Evolutionary conservation across 208 protist species (phyloP), one percentile per base, ranked within the genome.

Genomic region (Trypanosoma congolense): DNA sequence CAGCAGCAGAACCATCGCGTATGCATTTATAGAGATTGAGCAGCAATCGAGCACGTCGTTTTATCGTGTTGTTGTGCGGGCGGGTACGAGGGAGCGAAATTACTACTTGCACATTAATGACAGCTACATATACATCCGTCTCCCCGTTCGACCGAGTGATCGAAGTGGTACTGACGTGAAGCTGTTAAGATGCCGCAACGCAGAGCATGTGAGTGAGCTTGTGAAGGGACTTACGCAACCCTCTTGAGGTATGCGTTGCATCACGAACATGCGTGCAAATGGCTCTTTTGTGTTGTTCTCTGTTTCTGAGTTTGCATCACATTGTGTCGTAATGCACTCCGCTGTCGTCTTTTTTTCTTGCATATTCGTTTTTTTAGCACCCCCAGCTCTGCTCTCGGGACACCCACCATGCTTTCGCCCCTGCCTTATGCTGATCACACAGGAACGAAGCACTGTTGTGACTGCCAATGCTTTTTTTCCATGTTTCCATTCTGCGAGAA

Each of bases 71-170:
- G 76, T 72, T 54, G 84, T 74, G 0, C 67, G 70, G 31, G 73
- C 70, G 30, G 75, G 68, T 19, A 64, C 44, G 35, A 59, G 58
- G 26, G 70, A 77, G 18, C 76, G 84, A 53, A 62, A 70, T 44
- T 93, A 83, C 29, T 77, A 67, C n/a, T 63, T 93, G 9, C 82
- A 93, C 75, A 69, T 90, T 63, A 79, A 73, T 18, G 67, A 77
- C 51, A 66, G 70, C 19, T 58, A 50, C 54, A 79, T 93, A 49
- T 90, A 83, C 49, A 71, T 93, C n/a, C 79, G 75, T 6, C 59
- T 93, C 6, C 85, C 85, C 0, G 43, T 61, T 26, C 48, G 56
- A 16, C 35, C 42, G 29, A 47, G 22, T 16, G 44, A 43, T 14
- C 46, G 43, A 1, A 65, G 71, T 2, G 73, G 33, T 6, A 12